Percentiles rank a stretch among this genome's conserved stretches.
phyloP scores from a whole-genome alignment of 805 yeast species.

The Ogataea corticis region DNA sequence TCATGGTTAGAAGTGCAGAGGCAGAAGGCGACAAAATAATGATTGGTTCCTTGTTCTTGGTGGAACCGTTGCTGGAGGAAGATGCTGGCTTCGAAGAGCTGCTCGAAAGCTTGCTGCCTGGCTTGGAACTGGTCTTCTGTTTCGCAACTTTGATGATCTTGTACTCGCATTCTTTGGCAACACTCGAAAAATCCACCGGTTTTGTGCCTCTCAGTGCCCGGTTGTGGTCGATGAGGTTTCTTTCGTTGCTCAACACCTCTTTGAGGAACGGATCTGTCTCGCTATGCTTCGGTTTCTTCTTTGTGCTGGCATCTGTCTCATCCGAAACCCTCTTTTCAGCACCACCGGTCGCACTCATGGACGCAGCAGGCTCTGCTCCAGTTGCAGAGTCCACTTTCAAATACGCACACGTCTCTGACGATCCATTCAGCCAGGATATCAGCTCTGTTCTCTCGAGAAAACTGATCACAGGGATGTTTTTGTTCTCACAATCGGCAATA shows the following conservation, averaged over 20 bases:
- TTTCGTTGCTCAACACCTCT: constrained; percentile 41
- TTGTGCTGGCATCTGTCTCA: constrained; percentile 1
- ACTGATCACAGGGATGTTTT: constrained; percentile 66
- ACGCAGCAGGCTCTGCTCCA: constrained; percentile 1
- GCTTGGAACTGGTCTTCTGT: constrained; percentile 21
- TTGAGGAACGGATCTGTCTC: constrained; percentile 52
- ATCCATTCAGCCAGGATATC: constrained; percentile 77
- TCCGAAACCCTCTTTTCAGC: constrained; percentile 5
- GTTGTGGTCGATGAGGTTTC: constrained; percentile 48
- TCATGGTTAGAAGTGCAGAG: constrained; percentile 64
- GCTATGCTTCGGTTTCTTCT: constrained; percentile 25
- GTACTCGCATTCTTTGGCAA: constrained; percentile 65
- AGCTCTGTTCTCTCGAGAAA: constrained; percentile 86
- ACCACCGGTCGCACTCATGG: constrained; percentile 3
- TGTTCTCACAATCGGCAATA: constrained; percentile 65
- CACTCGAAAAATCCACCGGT: constrained; percentile 63
- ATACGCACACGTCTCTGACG: constrained; percentile 58
- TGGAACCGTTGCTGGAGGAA: constrained; percentile 4
- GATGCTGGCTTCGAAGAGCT: background rate
- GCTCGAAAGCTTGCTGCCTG: constrained; percentile 1
- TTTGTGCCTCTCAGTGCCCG: constrained; percentile 56
- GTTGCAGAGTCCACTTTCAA: constrained; percentile 30
- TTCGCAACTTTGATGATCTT: constrained; percentile 55
- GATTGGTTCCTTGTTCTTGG: constrained; percentile 57
- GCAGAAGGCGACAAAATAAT: constrained; percentile 80